These are phyloP conservation scores for Myxozyma kluyveri DNA, from an alignment of 805 yeast genomes.

Conservation along the genomic window DNA sequence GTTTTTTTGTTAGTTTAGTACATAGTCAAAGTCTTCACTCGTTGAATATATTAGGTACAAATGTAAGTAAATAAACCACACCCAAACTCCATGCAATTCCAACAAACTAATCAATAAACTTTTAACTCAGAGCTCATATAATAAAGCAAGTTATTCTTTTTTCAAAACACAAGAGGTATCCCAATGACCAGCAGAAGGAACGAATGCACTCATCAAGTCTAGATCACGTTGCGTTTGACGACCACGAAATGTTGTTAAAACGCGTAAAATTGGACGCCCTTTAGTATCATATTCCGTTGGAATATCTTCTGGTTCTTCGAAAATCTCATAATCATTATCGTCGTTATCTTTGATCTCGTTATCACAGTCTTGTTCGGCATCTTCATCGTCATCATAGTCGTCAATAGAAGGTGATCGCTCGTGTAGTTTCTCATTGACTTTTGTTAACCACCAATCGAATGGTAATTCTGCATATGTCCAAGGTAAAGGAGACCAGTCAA, in stretches of 20 bases:
- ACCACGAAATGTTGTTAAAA: conserved; percentile 13
- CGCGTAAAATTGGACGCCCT: conserved; percentile 16
- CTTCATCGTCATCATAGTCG: neutral
- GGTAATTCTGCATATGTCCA: conserved; percentile 13
- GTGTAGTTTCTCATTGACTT: conserved; percentile 5
- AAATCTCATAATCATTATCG: conserved; percentile 8
- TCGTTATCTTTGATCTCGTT: conserved; percentile 4
- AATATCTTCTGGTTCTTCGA: conserved; percentile 24
- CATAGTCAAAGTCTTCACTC: no score
- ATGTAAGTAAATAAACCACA: no score
- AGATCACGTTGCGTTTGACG: no score
- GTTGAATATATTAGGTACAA: no score
- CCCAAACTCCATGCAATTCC: no score
- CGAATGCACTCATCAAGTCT: no score
- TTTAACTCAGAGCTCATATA: no score
- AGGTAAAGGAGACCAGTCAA: conserved; percentile 23
- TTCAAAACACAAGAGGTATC: no score
- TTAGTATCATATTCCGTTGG: conserved; percentile 15
- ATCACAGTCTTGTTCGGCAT: neutral
- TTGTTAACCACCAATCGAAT: conserved; percentile 11
- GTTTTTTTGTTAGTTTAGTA: no score
- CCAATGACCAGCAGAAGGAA: no score
- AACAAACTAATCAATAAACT: no score
- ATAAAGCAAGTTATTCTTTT: no score
- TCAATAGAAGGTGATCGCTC: neutral